A percentile compares a stretch with the other conserved stretches of the same genome.
Conservation (phyloP, 2,329 filamentous ascomycete species). For the Aspergillus niger region DNA sequence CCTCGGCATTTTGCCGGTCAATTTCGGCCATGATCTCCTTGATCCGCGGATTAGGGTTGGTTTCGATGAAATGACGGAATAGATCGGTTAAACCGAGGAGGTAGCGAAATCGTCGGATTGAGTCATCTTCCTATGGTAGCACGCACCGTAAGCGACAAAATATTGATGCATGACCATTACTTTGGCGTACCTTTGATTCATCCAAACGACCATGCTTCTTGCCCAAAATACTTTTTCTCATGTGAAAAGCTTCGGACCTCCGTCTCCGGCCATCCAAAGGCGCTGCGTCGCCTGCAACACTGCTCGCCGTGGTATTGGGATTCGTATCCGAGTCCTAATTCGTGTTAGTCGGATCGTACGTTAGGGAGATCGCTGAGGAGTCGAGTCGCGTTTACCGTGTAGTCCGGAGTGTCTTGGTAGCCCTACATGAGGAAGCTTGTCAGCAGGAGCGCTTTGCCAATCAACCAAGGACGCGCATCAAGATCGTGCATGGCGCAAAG, state of each 20-base stretch:
- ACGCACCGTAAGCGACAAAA: slow-evolving; percentile 16
- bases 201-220: slow-evolving; percentile 92
- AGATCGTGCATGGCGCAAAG: background rate
- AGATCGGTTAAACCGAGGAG: slow-evolving; percentile 92
- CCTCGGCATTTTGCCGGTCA: slow-evolving; percentile 82
- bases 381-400: slow-evolving; percentile 51
- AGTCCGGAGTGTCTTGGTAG: slow-evolving; percentile 63
- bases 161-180: background rate
- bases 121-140: slow-evolving; percentile 77
- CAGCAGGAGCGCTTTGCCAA: slow-evolving; percentile 9
- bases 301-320: slow-evolving; percentile 74
- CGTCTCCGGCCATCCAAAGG: slow-evolving; percentile 76
- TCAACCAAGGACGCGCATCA: slow-evolving; percentile 2
- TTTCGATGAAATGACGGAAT: slow-evolving; percentile 98
- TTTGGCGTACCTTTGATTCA: slow-evolving; percentile 75
- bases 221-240: slow-evolving; percentile 88
- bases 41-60: slow-evolving; percentile 92
- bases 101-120: slow-evolving; percentile 90
- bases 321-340: slow-evolving; percentile 65
- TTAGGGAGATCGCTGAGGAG: background rate
- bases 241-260: slow-evolving; percentile 81
- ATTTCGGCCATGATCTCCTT: slow-evolving; percentile 93
- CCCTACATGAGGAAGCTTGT: slow-evolving; percentile 36
- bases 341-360: slow-evolving; percentile 7
- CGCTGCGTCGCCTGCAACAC: slow-evolving; percentile 73